Base-by-base conservation (phyloP, 306 rosid genomes). In the Glycine tomentella region DNA sequence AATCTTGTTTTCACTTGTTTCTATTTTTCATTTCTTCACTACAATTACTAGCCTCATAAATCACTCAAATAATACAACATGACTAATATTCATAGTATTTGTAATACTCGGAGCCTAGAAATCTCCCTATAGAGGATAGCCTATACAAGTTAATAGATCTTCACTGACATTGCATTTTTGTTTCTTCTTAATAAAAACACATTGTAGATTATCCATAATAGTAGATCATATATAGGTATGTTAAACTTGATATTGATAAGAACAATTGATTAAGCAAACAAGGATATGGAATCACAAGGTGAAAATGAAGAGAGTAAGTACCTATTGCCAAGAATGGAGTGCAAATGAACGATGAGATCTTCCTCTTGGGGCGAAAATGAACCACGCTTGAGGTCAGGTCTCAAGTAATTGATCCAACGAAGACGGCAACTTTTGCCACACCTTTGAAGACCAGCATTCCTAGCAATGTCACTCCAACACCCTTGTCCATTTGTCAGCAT, bases 361-460 rank as follows among this genome's bases (percentile, higher is more conserved):
- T 92, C 90, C 66, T 92, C 97, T 6, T 92, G 93, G 31, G 84
- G 84, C 1, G 93, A 90, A 70, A 92, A 92, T 12, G 97, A 90
- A 20, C 97, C 97, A 2, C 97, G 90, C 53, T 87, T 90, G 40
- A 92, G 97, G 78, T 92, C 97, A 55, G 97, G 97, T 71, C 97
- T 85, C 67, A 92, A 80, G 82, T 92, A 92, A 75, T 92, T 92
- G 46, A 92, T 92, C 97, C 97, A 92, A n/a, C 97, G 97, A 50
- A 92, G 94, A 14, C 97, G 90, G 53, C 97, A 92, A 51, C 97
- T 92, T 79, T 92, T 92, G 2, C 97, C 97, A 57, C 97, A 92
- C 57, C 97, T 79, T 15, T 82, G 89, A 45, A 92, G 94, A n/a
- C 90, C 97, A 0, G 91, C 91, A 69, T 89, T 92, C 59, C 90